Conservation (phyloP, 2,329 filamentous ascomycete genomes). For the Verticillium nonalfalfae region DNA sequence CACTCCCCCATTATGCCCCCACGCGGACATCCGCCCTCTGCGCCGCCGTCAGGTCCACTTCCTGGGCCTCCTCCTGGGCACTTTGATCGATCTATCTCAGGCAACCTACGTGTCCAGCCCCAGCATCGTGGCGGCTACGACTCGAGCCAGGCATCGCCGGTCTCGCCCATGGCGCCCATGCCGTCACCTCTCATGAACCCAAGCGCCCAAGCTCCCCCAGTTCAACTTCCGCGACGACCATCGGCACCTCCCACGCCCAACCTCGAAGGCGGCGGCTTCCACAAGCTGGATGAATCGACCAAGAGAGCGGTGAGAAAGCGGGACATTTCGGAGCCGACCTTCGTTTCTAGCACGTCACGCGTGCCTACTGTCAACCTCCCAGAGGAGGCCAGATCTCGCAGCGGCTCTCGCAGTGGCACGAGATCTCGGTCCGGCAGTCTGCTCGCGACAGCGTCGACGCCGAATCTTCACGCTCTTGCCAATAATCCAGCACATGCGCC, state of each 20-base stretch:
- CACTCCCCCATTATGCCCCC: slow-evolving; percentile 42
- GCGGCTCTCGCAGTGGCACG: slow-evolving; percentile 24
- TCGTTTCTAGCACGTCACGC: slow-evolving; percentile 38
- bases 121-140: slow-evolving; percentile 24
- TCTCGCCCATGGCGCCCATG: slow-evolving; percentile 31
- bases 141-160: slow-evolving; percentile 34
- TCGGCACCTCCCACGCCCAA: slow-evolving; percentile 22
- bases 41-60: slow-evolving; percentile 9
- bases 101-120: slow-evolving; percentile 26
- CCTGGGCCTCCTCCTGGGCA: slow-evolving; percentile 12
- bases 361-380: slow-evolving; percentile 35
- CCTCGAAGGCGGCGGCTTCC: slow-evolving; percentile 12
- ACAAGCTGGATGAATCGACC: slow-evolving; percentile 28
- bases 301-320: slow-evolving; percentile 36
- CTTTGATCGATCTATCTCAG: slow-evolving; percentile 19
- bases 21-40: slow-evolving; percentile 24
- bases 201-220: slow-evolving; percentile 25
- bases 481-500: slow-evolving; percentile 24
- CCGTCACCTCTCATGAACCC: slow-evolving; percentile 22
- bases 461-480: slow-evolving; percentile 25
- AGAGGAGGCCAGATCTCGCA: slow-evolving; percentile 18
- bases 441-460: slow-evolving; percentile 23
- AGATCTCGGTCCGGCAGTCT: slow-evolving; percentile 30
- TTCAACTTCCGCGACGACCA: slow-evolving; percentile 24
- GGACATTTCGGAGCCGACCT: slow-evolving; percentile 45